Base-by-base conservation (phyloP, 1,284 basidiomycete species). In the Irpex lacteus region DNA sequence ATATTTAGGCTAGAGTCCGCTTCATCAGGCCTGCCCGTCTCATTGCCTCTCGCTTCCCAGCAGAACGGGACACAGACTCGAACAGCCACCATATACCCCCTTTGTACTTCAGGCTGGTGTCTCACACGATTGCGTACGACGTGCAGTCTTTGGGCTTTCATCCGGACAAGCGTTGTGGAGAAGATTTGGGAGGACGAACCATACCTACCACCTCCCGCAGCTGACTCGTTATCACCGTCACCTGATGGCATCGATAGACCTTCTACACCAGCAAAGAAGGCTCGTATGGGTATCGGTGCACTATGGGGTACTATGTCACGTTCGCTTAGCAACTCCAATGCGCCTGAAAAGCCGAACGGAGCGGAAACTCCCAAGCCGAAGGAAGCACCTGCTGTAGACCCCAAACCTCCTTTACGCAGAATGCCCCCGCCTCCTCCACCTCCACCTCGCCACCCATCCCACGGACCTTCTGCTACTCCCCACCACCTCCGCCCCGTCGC, bases 81-180 rank as follows among this genome's bases (percentile, higher is more conserved):
- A 13, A 67, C 69, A 34, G 60, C 73, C 2, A 72, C 73, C 3
- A 74, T 74, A 7, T 92, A 95, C 75, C 89, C 92, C 1, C 79
- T 96, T 7, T 94, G 93, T 71, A 79, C 82, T 21, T 85, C 84
- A 56, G 87, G 90, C 11, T 95, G 93, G 87, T 95, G 93, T 72
- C 80, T 95, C 8, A 74, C 82, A 2, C 84, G 94, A 5, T 79
- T 98, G 18, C 85, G 95, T 9, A 85, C 90, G n/a, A 94, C 95
- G 18, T 97, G 95, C 75, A 91, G 91, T 8, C 80, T 98, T 26
- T 98, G 96, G 94, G 88, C 91, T 19, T 98, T 94, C 73, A 85
- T 98, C 49, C 87, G 94, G 36, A 88, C 85, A 1, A 86, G 90
- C 15, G 81, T 98, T 63, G 82, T 97, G 36, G 91, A 94, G 65